Base-by-base conservation (phyloP, 306 rosid genomes). In the Cyamopsis tetragonoloba region DNA sequence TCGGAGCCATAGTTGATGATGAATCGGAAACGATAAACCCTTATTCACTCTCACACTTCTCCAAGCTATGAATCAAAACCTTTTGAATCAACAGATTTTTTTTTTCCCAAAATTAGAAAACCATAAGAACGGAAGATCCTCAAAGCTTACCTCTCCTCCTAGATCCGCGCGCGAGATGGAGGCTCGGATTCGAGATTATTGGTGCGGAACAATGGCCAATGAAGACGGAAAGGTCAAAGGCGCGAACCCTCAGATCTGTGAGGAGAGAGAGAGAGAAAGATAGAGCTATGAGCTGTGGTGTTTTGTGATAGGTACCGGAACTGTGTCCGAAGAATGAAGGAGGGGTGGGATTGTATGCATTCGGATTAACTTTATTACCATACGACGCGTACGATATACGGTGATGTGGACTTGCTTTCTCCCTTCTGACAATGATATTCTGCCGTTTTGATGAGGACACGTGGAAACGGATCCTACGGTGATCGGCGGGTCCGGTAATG, bases 81-180 rank as follows among this genome's bases (percentile, higher is more conserved):
- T 1, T 44, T 11, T 54, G 7, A 42, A 22, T 28, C 32, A 41
- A 58, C 27, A 23, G 11, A 63, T 17, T 38, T 64, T 64, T n/a
- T n/a, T n/a, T n/a, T n/a, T n/a, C n/a, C 63, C 5, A 22, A 72
- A 69, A 49, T 11, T 24, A 54, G 66, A 76, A 70, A 37, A 66
- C 5, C 49, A 18, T 0, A 28, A 14, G 1, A 4, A 24, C n/a
- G 23, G 27, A 38, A 44, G 43, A 9, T 67, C 49, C 7, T 26
- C 6, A 15, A 47, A 49, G 20, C 22, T 70, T 77, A 71, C 77
- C 63, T 77, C 7, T 2, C 0, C 6, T 46, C 20, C 79, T 72
- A 86, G 91, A 86, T 83, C 88, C 80, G 66, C 76, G 69, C 0
- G 7, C 3, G 20, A 57, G 56, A 2, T 3, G 77, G 54, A 24